Evolutionary conservation across 139 green algal species (phyloP).

Genomic region (Chlorella ohadii): DNA sequence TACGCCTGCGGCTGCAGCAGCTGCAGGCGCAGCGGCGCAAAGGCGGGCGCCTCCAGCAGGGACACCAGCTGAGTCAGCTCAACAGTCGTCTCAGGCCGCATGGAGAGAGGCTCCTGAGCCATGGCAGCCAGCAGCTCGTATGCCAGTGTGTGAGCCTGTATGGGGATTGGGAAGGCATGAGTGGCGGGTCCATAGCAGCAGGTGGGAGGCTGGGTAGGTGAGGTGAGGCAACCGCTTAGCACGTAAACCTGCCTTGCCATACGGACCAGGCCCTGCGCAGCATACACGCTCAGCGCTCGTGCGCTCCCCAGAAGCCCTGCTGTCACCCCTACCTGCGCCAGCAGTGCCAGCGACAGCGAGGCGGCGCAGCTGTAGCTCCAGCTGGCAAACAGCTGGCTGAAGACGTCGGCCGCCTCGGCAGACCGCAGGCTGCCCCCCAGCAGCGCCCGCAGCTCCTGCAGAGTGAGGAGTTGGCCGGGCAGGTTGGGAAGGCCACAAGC

Average conservation of each 20-base stretch:
- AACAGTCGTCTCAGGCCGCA: conserved; percentile 27
- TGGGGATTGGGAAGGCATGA: background rate
- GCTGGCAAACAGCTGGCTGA: conserved; percentile 80
- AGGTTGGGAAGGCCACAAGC: too few relatives aligned
- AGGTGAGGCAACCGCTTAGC: too few relatives aligned
- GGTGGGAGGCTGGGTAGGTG: background rate
- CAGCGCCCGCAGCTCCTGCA: conserved; percentile 38
- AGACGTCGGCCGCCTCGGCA: conserved; percentile 63
- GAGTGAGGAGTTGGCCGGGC: background rate
- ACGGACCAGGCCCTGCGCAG: too few relatives aligned
- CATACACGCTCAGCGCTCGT: background rate
- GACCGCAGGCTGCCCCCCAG: conserved; percentile 22
- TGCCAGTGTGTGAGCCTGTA: conserved; percentile 70
- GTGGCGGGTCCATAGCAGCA: background rate
- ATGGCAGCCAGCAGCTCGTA: conserved; percentile 32
- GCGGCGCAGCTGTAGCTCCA: conserved; percentile 86
- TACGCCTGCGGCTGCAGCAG: conserved; percentile 82
- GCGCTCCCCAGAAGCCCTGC: background rate
- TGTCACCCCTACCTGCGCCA: conserved; percentile 58
- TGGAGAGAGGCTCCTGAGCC: conserved; percentile 15
- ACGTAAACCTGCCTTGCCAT: too few relatives aligned
- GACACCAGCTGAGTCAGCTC: conserved; percentile 89
- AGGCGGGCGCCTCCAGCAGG: conserved; percentile 93
- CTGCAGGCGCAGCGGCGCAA: conserved; percentile 92
- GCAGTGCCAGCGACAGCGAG: conserved; percentile 86